A percentile compares a stretch with the other conserved stretches of the same genome.
Conservation (phyloP, 805 yeast species). For the Isabelozyma gotoi region DNA sequence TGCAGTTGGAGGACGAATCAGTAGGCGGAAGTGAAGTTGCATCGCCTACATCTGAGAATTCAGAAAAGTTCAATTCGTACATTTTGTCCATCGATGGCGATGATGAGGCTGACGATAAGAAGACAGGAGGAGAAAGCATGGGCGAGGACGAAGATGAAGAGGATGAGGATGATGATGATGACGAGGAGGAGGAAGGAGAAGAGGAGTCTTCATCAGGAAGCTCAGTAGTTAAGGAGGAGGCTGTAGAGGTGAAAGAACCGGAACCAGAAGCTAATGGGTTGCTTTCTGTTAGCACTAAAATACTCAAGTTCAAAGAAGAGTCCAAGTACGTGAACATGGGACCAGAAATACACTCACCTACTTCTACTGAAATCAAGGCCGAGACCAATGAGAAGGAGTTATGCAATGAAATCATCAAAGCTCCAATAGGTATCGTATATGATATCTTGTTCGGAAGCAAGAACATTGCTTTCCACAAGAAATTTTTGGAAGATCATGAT, state of each 20-base stretch:
- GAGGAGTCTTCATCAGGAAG: constrained; percentile 9
- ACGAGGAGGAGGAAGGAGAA: constrained; percentile 28
- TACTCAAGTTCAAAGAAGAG: constrained; percentile 35
- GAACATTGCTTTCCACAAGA: constrained; percentile 40
- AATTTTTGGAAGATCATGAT: constrained; percentile 41
- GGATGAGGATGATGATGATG: constrained; percentile 28
- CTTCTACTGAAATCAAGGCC: constrained; percentile 40
- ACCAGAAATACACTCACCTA: constrained; percentile 61
- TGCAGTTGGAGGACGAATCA: constrained; percentile 12
- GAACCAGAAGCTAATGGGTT: background rate
- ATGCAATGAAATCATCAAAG: constrained; percentile 50
- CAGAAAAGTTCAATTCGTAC: constrained; percentile 25
- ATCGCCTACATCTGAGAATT: constrained; percentile 10
- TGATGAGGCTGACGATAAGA: constrained; percentile 18
- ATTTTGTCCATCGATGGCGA: constrained; percentile 47
- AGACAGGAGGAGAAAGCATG: constrained; percentile 18
- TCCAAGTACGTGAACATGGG: constrained; percentile 55
- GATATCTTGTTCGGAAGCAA: constrained; percentile 66
- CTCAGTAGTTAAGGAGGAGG: constrained; percentile 22
- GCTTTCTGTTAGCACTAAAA: constrained; percentile 12
- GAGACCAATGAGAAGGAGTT: constrained; percentile 47
- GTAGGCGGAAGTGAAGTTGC: constrained; percentile 10
- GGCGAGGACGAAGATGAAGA: constrained; percentile 15
- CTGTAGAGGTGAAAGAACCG: constrained; percentile 8
- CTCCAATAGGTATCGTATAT: constrained; percentile 77